phyloP scores from a whole-genome alignment of 2,329 filamentous ascomycete species.

The Diaporthe amygdali region DNA sequence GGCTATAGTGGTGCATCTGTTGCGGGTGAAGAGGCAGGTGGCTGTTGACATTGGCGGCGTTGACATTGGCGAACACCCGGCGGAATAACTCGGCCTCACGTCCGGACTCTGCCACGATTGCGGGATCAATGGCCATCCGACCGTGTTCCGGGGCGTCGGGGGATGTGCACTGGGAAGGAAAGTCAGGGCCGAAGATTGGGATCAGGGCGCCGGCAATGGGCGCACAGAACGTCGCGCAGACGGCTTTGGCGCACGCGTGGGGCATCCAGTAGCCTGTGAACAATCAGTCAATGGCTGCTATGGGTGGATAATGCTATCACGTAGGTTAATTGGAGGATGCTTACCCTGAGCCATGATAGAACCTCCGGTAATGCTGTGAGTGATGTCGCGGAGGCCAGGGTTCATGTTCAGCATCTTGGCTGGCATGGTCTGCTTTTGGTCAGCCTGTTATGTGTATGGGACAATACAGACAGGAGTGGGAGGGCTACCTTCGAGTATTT shows the following conservation, averaged over 20 bases:
- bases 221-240: constrained; percentile 90
- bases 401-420: constrained; percentile 83
- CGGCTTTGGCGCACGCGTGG: constrained; percentile 80
- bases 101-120: constrained; percentile 59
- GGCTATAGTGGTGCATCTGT: constrained; percentile 18
- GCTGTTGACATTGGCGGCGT: constrained; percentile 16
- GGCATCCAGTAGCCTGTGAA: constrained; percentile 97
- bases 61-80: constrained; percentile 36
- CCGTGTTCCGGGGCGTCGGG: constrained; percentile 68
- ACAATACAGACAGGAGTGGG: not conserved
- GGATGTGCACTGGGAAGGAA: constrained; percentile 73
- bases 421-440: constrained; percentile 73
- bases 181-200: constrained; percentile 86
- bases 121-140: constrained; percentile 68
- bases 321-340: constrained; percentile 19
- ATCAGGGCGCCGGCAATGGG: constrained; percentile 84
- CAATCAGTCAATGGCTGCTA: constrained; percentile 23
- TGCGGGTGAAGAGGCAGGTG: constrained; percentile 25
- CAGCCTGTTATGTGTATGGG: not conserved
- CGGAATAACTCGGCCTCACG: constrained; percentile 52
- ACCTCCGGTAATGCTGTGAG: constrained; percentile 93
- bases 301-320: not conserved
- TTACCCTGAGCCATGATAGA: constrained; percentile 87
- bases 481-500: constrained; percentile 80
- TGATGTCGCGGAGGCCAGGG: constrained; percentile 84